These are phyloP conservation scores for Herpomyces periplanetae DNA, from an alignment of 2,329 filamentous ascomycete genomes.

Conservation along the genomic window DNA sequence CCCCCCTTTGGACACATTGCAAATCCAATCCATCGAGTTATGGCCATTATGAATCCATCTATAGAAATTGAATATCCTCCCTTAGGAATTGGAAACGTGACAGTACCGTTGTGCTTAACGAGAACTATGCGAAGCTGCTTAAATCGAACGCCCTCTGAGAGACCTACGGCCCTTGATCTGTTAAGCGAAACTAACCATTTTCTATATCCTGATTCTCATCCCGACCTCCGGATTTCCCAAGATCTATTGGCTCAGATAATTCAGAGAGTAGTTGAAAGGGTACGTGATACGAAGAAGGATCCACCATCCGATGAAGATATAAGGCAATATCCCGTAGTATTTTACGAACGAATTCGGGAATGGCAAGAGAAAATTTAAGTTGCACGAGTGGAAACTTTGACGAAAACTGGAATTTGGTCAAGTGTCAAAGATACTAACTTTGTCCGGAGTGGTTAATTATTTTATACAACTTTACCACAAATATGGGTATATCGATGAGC, in stretches of 20 bases:
- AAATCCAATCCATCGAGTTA: conserved; percentile 49
- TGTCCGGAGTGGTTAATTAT: too few species aligned
- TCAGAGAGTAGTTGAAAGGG: conserved; percentile 14
- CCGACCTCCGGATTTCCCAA: conserved; percentile 13
- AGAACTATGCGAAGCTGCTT: conserved; percentile 21
- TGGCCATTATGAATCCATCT: conserved; percentile 43
- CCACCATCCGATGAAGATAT: conserved; percentile 17
- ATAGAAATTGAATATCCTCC: conserved; percentile 31
- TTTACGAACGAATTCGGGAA: conserved; percentile 11
- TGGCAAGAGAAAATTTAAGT: too few species aligned
- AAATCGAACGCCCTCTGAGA: conserved; percentile 17
- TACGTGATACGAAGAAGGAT: conserved; percentile 11
- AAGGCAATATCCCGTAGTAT: conserved; percentile 10
- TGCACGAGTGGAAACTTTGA: too few species aligned
- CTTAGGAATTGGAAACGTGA: conserved; percentile 21
- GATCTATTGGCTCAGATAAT: conserved; percentile 19
- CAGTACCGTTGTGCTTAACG: conserved; percentile 17
- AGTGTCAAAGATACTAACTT: too few species aligned
- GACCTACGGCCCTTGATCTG: conserved; percentile 22
- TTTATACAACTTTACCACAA: too few species aligned
- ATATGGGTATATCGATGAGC: too few species aligned
- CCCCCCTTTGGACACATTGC: conserved; percentile 70
- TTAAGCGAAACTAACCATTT: conserved; percentile 19
- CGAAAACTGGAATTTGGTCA: too few species aligned
- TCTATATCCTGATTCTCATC: conserved; percentile 15